A percentile compares a stretch with the other conserved stretches of the same genome.
phyloP scores from a whole-genome alignment of 2,329 filamentous ascomycete genomes.

The Aspergillus japonicus region DNA sequence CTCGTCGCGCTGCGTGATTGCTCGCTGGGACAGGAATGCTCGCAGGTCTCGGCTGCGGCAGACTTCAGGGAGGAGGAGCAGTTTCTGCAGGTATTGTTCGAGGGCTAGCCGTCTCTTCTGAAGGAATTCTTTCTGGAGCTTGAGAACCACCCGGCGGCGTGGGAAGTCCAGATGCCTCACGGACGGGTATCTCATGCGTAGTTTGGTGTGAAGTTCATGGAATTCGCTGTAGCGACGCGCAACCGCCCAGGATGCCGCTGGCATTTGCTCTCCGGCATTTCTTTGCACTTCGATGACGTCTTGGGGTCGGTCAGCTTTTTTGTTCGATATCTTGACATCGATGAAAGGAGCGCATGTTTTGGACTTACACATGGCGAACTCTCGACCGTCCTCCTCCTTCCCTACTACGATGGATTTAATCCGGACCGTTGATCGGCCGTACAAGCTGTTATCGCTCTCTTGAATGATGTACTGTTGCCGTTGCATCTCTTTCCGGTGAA shows the following conservation, averaged over 20 bases:
- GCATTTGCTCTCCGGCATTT: constrained; percentile 91
- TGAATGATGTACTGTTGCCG: constrained; percentile 95
- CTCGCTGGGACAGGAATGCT: constrained; percentile 84
- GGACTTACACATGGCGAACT: constrained; percentile 76
- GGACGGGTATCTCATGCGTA: constrained; percentile 80
- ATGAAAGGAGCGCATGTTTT: not conserved
- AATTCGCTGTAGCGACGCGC: constrained; percentile 96
- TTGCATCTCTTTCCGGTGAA: constrained; percentile 90
- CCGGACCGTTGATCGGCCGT: constrained; percentile 81
- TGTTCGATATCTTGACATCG: not conserved
- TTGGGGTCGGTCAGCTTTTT: constrained; percentile 29
- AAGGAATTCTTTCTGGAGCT: constrained; percentile 91
- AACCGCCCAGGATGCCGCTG: constrained; percentile 90
- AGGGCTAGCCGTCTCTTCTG: constrained; percentile 81
- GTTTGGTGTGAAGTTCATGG: constrained; percentile 86
- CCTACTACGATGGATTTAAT: constrained; percentile 94
- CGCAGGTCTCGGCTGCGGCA: constrained; percentile 90
- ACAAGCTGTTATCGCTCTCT: constrained; percentile 95
- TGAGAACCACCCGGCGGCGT: constrained; percentile 87
- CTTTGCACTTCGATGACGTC: constrained; percentile 87
- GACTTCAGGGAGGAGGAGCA: constrained; percentile 85
- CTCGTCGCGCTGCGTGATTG: constrained; percentile 67
- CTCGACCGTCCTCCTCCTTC: constrained; percentile 84
- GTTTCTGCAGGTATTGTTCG: constrained; percentile 78
- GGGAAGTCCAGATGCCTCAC: constrained; percentile 91